phyloP scores from a whole-genome alignment of 140 eudicot species.

The Bidens hawaiensis region DNA sequence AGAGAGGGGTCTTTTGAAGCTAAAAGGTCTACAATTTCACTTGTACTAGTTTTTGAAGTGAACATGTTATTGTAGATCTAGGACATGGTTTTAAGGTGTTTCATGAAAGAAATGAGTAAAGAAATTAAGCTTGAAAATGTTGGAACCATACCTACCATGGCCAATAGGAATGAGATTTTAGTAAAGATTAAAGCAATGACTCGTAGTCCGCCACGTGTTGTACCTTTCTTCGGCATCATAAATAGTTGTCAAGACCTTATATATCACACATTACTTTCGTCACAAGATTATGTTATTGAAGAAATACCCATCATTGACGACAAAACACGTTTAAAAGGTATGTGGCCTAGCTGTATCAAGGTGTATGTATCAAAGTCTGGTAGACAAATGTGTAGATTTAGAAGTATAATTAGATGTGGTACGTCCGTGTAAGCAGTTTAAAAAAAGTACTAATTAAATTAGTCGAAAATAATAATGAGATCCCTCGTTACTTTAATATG shows the following conservation, averaged over 20 bases:
- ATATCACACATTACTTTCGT: constrained; percentile 28
- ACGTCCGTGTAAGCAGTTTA: too few relatives aligned
- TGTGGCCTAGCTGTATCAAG: too few relatives aligned
- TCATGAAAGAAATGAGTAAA: constrained; percentile 30
- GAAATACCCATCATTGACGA: constrained; percentile 11
- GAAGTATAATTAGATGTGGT: too few relatives aligned
- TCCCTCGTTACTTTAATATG: too few relatives aligned
- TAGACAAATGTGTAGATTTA: too few relatives aligned
- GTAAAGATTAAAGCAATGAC: constrained; percentile 44
- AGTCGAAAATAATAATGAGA: too few relatives aligned
- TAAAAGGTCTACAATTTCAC: constrained; percentile 18
- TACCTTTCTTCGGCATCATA: constrained; percentile 29
- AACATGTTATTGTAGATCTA: constrained; percentile 14
- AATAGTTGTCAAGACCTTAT: constrained; percentile 35
- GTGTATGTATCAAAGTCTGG: too few relatives aligned
- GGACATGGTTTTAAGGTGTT: constrained; percentile 16
- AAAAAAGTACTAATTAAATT: too few relatives aligned
- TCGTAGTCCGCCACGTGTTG: constrained; percentile 46
- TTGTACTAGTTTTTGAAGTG: constrained; percentile 26
- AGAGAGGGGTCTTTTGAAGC: too few relatives aligned
- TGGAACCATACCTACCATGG: constrained; percentile 45
- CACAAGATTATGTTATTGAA: constrained; percentile 24
- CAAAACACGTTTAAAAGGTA: too few relatives aligned
- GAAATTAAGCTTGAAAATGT: constrained; percentile 37
- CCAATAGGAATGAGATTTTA: constrained; percentile 25